Conservation (phyloP, 208 protist species). For the Crithidia brevicula region DNA sequence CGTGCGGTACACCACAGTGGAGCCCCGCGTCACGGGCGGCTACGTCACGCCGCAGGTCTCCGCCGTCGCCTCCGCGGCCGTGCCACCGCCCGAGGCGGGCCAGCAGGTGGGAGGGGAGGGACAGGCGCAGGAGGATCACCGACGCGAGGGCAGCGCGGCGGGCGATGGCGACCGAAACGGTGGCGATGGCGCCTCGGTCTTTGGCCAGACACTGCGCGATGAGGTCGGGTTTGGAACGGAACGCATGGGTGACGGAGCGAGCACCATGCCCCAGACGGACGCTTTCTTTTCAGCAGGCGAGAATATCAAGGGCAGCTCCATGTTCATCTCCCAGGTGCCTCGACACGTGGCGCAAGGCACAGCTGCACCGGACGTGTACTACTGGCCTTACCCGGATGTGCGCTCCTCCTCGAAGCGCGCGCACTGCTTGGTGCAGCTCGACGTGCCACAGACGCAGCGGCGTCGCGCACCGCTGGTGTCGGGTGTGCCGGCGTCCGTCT, state of each 20-base stretch:
- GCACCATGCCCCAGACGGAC: background rate
- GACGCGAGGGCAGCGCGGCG: background rate
- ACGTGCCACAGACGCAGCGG: conserved; percentile 37
- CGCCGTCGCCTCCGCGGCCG: background rate
- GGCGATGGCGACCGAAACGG: background rate
- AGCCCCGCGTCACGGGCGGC: conserved; percentile 69
- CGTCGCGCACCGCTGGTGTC: conserved; percentile 51
- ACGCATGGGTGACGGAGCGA: background rate
- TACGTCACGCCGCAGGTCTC: conserved; percentile 50
- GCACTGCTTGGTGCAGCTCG: conserved; percentile 48
- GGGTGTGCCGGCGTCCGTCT: conserved; percentile 56
- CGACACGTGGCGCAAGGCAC: conserved; percentile 40
- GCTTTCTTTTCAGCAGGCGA: conserved; percentile 20
- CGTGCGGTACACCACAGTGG: conserved; percentile 55
- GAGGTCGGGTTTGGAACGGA: conserved; percentile 14
- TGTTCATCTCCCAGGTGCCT: conserved; percentile 63
- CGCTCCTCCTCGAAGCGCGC: conserved; percentile 64
- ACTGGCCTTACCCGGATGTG: conserved; percentile 80
- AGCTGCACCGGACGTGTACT: conserved; percentile 64
- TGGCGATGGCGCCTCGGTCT: background rate
- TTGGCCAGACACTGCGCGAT: conserved; percentile 12
- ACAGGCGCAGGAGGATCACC: background rate
- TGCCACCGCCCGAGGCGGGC: background rate
- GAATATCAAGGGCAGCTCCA: conserved; percentile 65
- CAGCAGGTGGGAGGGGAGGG: background rate